Conservation (phyloP, 441 rosid species). For the Populus hybrid region DNA sequence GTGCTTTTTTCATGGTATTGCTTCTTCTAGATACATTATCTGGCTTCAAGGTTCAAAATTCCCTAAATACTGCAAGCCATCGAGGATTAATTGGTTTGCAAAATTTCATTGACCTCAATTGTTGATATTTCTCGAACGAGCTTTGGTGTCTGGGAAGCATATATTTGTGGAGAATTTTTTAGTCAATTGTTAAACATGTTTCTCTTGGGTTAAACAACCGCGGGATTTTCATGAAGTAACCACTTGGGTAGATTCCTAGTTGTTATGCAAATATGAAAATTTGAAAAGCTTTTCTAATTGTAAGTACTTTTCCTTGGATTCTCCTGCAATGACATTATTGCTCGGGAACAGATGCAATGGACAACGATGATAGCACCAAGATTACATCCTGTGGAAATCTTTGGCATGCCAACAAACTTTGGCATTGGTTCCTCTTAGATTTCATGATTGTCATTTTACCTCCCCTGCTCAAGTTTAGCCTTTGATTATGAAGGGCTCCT, state of each 20-base stretch:
- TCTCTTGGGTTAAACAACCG: neutral
- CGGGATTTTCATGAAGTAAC: neutral
- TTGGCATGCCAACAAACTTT: neutral
- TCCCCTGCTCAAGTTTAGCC: neutral
- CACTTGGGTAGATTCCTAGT: neutral
- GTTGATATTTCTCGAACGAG: neutral
- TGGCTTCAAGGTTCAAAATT: neutral
- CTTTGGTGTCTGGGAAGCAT: neutral
- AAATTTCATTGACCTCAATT: neutral
- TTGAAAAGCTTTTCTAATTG: neutral
- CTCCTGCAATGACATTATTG: neutral
- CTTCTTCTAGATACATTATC: neutral
- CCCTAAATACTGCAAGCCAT: neutral
- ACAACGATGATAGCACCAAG: neutral
- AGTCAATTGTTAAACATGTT: neutral
- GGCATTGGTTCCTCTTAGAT: neutral
- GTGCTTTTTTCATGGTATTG: neutral
- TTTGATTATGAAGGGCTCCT: neutral
- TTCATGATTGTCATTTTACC: neutral
- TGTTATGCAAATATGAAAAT: neutral
- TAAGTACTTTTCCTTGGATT: neutral
- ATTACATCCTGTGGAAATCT: neutral
- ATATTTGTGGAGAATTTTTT: neutral
- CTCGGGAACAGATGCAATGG: conserved; percentile 3
- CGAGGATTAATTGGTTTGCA: neutral